These are phyloP conservation scores for Wakefieldia striispora DNA, from an alignment of 768 basidiomycete species.

Conservation along the genomic window DNA sequence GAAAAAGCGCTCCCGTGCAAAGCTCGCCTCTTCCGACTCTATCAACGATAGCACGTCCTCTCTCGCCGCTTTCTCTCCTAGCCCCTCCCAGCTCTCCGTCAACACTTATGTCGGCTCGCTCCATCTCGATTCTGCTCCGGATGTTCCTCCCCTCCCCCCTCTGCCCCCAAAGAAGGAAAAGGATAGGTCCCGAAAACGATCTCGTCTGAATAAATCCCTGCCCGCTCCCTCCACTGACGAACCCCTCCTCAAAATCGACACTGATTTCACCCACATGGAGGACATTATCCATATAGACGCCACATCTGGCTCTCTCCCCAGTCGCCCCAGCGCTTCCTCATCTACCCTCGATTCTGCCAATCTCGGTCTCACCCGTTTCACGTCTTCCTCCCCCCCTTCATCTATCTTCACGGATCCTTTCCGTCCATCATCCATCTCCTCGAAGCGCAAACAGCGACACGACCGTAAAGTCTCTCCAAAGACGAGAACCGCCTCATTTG, in stretches of 20 bases:
- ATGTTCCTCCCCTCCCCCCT: conserved; percentile 7
- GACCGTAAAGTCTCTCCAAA: conserved; percentile 54
- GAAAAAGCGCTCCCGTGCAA: conserved; percentile 40
- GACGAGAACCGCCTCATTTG: conserved; percentile 23
- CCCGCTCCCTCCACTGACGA: conserved; percentile 28
- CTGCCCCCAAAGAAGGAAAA: conserved; percentile 29
- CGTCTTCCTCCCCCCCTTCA: conserved; percentile 36
- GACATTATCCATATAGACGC: conserved; percentile 63
- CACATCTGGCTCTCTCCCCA: conserved; percentile 3
- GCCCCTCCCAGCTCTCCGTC: conserved; percentile 29
- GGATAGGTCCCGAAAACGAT: conserved; percentile 16
- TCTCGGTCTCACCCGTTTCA: conserved; percentile 38
- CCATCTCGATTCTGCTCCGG: background rate
- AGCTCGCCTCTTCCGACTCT: conserved; percentile 37
- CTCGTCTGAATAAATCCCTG: conserved; percentile 24
- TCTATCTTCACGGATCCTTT: conserved; percentile 40
- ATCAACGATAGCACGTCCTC: conserved; percentile 26
- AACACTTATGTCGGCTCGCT: conserved; percentile 16
- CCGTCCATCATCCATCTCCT: conserved; percentile 15
- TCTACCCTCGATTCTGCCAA: conserved; percentile 27
- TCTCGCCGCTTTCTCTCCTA: conserved; percentile 40
- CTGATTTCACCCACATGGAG: conserved; percentile 60
- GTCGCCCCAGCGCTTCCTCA: conserved; percentile 21
- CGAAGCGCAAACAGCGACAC: conserved; percentile 25
- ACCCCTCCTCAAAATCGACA: conserved; percentile 22